Evolutionary conservation across 2,329 filamentous ascomycete genomes (phyloP), one percentile per base, ranked within the genome.

Genomic region (Monosporascus sp.): DNA sequence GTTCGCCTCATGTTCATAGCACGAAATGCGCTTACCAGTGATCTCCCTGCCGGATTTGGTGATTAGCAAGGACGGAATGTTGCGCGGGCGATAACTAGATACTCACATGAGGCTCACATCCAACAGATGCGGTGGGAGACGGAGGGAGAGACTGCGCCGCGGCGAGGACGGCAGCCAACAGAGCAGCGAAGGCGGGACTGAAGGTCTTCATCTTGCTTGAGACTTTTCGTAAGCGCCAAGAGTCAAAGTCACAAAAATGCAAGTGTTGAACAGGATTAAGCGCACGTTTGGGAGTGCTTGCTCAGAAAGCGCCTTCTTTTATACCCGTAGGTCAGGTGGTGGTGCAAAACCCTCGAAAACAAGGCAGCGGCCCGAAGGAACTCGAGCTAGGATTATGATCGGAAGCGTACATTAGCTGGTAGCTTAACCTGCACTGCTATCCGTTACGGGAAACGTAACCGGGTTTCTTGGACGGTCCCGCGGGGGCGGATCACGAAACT

Each of bases 81-180:
- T 46, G 3, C 18, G 15, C 3, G 25, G 25, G 17, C n/a, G 6
- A 15, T n/a, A 31, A 17, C 14, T 5, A 35, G 43, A 14, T n/a
- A 46, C 43, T 46, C 20, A 46, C 66, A 48, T 74, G 72, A 15
- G 71, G 61, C 47, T 66, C 62, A 55, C 71, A 74, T n/a, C 66
- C 67, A 5, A 62, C 54, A 20, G 63, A 66, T 31, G 72, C 65
- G 50, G 57, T 59, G 20, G 57, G 59, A 1, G 54, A 57, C 9
- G 59, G 57, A 15, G 54, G 55, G 31, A 60, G 44, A 2, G 57
- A 53, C 43, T 60, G 53, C 35, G 56, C 51, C 22, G 47, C 46
- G 1, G 41, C 54, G 24, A 41, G 44, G 8, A 51, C 50, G 20
- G 53, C 49, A 50, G 54, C 54, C n/a, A 60, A 31, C 11, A 62